Conservation (phyloP, 1,284 basidiomycete species). For the Rhodotorula sp. region DNA sequence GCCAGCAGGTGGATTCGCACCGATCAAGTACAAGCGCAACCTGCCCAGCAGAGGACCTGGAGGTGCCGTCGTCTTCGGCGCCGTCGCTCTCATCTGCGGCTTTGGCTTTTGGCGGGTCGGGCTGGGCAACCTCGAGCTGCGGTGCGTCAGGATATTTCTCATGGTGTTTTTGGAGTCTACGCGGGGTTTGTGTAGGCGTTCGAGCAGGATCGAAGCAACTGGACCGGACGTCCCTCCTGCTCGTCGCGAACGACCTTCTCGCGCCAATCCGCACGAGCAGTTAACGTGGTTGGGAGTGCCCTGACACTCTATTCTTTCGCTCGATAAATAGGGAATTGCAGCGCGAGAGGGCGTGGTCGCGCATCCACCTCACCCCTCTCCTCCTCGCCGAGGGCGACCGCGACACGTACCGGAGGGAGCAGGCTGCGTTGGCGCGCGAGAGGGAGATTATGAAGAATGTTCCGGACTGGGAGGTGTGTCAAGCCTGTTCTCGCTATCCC, state of each 20-base stretch:
- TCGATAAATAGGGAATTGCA: conserved; percentile 70
- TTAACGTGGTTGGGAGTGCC: not conserved
- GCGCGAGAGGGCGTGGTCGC: conserved; percentile 91
- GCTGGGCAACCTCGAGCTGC: conserved; percentile 83
- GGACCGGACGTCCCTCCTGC: not conserved
- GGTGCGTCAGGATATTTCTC: conserved; percentile 59
- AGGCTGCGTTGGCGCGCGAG: conserved; percentile 77
- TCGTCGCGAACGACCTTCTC: not conserved
- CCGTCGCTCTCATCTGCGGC: conserved; percentile 76
- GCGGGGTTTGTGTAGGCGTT: not conserved
- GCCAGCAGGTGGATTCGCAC: conserved; percentile 86
- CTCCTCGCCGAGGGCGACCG: conserved; percentile 41
- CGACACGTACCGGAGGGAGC: conserved; percentile 65
- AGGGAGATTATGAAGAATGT: conserved; percentile 95
- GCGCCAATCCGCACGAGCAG: not conserved
- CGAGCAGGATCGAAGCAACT: not conserved
- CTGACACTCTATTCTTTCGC: not conserved
- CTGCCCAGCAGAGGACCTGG: conserved; percentile 89
- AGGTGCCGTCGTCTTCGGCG: conserved; percentile 79
- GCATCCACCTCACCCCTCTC: conserved; percentile 90
- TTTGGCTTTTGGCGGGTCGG: conserved; percentile 93
- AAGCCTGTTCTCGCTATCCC: not conserved
- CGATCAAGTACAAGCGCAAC: conserved; percentile 93
- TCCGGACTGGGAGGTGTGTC: conserved; percentile 83
- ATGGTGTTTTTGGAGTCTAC: not conserved